Conservation (phyloP, 2,329 filamentous ascomycete genomes). For the Trichoderma asperellum region DNA sequence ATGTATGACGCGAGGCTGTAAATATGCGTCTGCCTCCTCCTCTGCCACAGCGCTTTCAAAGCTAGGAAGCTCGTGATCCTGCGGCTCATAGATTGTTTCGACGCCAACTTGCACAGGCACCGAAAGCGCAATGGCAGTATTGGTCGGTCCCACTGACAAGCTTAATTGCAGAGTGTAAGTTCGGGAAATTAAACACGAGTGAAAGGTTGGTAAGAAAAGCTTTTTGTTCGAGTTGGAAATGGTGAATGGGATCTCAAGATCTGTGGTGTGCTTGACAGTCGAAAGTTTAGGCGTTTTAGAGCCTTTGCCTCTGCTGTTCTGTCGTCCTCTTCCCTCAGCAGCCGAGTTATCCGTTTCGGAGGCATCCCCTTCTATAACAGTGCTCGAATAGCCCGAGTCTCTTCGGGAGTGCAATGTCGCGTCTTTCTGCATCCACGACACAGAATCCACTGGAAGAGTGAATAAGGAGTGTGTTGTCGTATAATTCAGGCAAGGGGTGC, state of each 20-base stretch:
- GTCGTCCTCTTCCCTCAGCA: constrained; percentile 32
- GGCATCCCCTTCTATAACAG: constrained; percentile 42
- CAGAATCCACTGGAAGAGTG: constrained; percentile 41
- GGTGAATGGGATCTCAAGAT: constrained; percentile 52
- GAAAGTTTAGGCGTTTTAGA: constrained; percentile 34
- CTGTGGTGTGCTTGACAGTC: constrained; percentile 47
- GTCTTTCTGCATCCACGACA: constrained; percentile 48
- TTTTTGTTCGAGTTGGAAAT: constrained; percentile 54
- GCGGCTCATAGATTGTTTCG: constrained; percentile 42
- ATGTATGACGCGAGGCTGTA: constrained; percentile 48
- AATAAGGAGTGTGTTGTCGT: constrained; percentile 50
- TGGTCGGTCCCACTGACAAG: constrained; percentile 49
- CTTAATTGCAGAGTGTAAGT: constrained; percentile 57
- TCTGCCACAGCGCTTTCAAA: constrained; percentile 55
- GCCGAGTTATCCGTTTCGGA: constrained; percentile 45
- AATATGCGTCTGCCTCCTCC: constrained; percentile 49
- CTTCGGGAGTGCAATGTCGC: constrained; percentile 46
- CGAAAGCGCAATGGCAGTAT: constrained; percentile 49
- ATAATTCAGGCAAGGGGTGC: constrained; percentile 52
- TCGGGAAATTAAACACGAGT: constrained; percentile 60
- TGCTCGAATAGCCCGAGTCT: constrained; percentile 59
- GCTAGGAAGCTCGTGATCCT: constrained; percentile 48
- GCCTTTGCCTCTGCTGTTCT: constrained; percentile 33
- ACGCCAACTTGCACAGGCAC: constrained; percentile 59
- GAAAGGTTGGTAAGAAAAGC: constrained; percentile 60